Base-by-base conservation (phyloP, 768 basidiomycete species). In the Calvatia gigantea region DNA sequence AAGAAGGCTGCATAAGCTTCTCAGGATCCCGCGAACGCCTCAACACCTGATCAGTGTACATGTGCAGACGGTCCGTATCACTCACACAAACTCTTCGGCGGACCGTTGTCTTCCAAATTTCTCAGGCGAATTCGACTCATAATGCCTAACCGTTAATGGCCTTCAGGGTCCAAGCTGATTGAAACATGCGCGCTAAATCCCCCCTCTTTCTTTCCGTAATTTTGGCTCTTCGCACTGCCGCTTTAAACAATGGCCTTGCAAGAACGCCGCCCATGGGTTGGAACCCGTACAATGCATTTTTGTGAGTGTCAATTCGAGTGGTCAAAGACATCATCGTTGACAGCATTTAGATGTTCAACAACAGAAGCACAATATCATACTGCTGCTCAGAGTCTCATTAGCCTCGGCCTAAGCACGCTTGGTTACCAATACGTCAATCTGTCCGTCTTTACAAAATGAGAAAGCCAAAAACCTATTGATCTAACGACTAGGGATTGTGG, bases 231-330 rank as follows among this genome's bases (percentile, higher is more conserved):
- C 27, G 65, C 25, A 50, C 56, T 17, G 50, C 62, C 15, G 54
- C 60, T 17, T 62, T 76, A 9, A 60, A 73, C 14, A 75, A 79
- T 69, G 74, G 75, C 15, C 64, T 77, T 19, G 75, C 73, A 0
- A 59, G 60, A 23, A 78, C 71, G 11, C 77, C 77, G 9, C 69
- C 76, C 2, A 77, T 79, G 76, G 77, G 77, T 6, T 79, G 72
- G 70, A 79, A 78, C 54, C 73, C 77, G 0, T 78, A 78, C 62
- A 79, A 79, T 57, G 75, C 74, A 7, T 79, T 76, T 58, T 61
- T 60, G 78, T 77, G 55, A 51, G 73, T 67, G 9, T 11, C 28
- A 25, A 5, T 17, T 57, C 44, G 15, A 19, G 23, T 7, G 21
- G 9, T 14, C 44, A 19, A 21, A 12, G 19, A 14, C 21, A 12